Evolutionary conservation across 2,329 filamentous ascomycete genomes (phyloP).

Genomic region (Paecilomyces niveus): DNA sequence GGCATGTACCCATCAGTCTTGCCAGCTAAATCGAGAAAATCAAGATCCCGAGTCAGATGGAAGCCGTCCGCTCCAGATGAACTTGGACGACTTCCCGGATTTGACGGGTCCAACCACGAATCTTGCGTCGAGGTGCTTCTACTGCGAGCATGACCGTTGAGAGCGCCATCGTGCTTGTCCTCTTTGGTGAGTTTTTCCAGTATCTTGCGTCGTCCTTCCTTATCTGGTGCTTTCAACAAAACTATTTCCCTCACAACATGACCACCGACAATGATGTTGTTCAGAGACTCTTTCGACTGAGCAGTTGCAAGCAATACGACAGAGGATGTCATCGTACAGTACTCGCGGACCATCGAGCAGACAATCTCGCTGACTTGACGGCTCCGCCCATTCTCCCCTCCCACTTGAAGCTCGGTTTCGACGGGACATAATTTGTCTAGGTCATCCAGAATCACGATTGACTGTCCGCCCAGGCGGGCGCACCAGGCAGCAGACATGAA

Average conservation of each 20-base stretch:
- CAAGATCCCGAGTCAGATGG: slow-evolving; percentile 66
- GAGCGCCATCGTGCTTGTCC: slow-evolving; percentile 31
- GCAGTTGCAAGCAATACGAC: slow-evolving; percentile 87
- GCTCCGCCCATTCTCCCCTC: slow-evolving; percentile 87
- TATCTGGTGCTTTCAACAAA: slow-evolving; percentile 81
- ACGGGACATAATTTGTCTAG: slow-evolving; percentile 86
- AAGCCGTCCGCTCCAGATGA: slow-evolving; percentile 55
- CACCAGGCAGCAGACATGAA: slow-evolving; percentile 92
- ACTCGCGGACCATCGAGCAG: slow-evolving; percentile 73
- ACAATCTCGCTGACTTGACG: slow-evolving; percentile 87
- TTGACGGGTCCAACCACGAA: slow-evolving; percentile 71
- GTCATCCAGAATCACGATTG: slow-evolving; percentile 84
- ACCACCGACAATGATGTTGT: slow-evolving; percentile 82
- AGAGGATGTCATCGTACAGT: slow-evolving; percentile 69
- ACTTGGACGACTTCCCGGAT: slow-evolving; percentile 45
- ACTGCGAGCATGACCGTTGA: slow-evolving; percentile 32
- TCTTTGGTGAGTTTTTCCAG: slow-evolving; percentile 67
- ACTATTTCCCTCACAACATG: slow-evolving; percentile 91
- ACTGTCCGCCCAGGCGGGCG: slow-evolving; percentile 72
- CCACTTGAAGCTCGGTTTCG: slow-evolving; percentile 90
- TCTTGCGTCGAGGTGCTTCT: slow-evolving; percentile 42
- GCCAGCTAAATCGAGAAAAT: slow-evolving; percentile 87
- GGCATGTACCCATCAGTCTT: slow-evolving; percentile 98
- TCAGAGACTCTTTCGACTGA: slow-evolving; percentile 85
- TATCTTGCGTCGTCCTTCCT: slow-evolving; percentile 76